Evolutionary conservation across 148 eudicot species (phyloP).

Genomic region (Rhododendron mucronatum): DNA sequence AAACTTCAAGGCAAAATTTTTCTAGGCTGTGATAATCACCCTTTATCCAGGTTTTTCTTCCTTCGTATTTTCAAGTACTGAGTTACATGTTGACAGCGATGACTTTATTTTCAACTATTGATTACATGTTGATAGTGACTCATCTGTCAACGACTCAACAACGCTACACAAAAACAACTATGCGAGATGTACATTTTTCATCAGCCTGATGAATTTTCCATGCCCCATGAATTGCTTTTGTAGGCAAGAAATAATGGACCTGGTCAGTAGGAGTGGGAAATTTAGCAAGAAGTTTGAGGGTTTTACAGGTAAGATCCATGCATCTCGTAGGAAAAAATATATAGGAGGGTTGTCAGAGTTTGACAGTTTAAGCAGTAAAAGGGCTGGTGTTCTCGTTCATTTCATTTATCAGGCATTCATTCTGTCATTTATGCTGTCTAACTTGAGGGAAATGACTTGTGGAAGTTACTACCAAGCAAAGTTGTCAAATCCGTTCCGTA

Average conservation of each 20-base stretch:
- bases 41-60: constrained; percentile 63
- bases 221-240: constrained; percentile 8
- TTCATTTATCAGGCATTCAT: background rate
- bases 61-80: background rate
- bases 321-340: background rate
- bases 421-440: background rate
- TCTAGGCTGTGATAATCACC: constrained; percentile 90
- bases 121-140: background rate
- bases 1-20: constrained; percentile 51
- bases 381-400: background rate
- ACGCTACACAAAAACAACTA: background rate
- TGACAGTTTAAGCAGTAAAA: background rate
- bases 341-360: background rate
- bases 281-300: constrained; percentile 54
- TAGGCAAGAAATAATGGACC: constrained; percentile 92
- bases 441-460: background rate
- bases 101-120: background rate
- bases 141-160: background rate
- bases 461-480: background rate
- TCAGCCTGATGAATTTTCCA: background rate
- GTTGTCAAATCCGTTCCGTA: too few species aligned
- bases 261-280: constrained; percentile 73
- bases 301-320: constrained; percentile 55
- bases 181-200: background rate
- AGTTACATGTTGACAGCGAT: background rate